A percentile compares a stretch with the other conserved stretches of the same genome.
These are phyloP conservation scores for Babjeviella inositovora DNA, from an alignment of 805 yeast genomes.

Conservation along the genomic window DNA sequence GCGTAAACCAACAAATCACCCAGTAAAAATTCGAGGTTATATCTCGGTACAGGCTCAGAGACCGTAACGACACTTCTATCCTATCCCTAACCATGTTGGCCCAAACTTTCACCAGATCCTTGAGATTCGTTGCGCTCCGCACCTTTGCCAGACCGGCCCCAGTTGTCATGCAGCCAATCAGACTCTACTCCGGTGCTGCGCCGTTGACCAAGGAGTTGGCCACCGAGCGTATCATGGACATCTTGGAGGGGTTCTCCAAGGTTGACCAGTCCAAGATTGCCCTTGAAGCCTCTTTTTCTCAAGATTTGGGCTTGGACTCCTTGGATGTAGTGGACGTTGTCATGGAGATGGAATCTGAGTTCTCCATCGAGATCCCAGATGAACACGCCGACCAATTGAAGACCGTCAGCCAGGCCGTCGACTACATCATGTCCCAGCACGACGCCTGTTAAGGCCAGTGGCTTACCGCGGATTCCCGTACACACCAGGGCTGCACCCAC, in stretches of 20 bases:
- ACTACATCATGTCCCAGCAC: constrained; percentile 63
- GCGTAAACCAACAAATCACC: too few relatives aligned
- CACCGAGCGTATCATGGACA: constrained; percentile 42
- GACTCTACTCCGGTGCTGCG: constrained; percentile 40
- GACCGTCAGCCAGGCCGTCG: constrained; percentile 86
- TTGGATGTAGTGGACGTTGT: constrained; percentile 59
- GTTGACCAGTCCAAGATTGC: constrained; percentile 17
- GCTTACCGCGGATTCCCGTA: too few relatives aligned
- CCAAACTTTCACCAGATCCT: too few relatives aligned
- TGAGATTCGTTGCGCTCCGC: too few relatives aligned
- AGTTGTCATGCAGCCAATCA: too few relatives aligned
- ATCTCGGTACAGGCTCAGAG: too few relatives aligned
- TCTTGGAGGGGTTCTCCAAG: constrained; percentile 51
- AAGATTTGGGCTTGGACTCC: constrained; percentile 56
- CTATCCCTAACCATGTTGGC: too few relatives aligned
- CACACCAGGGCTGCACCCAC: too few relatives aligned
- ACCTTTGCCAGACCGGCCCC: too few relatives aligned
- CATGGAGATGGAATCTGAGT: constrained; percentile 60
- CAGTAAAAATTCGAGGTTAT: too few relatives aligned
- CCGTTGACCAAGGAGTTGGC: constrained; percentile 47
- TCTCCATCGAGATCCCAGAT: constrained; percentile 38
- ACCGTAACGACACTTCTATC: too few relatives aligned
- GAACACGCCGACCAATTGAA: constrained; percentile 82
- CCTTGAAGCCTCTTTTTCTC: constrained; percentile 34
- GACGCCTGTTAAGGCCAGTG: constrained; percentile 14